Evolutionary conservation across 345 rosid genomes (phyloP).

Genomic region (Lepidium aucheri): DNA sequence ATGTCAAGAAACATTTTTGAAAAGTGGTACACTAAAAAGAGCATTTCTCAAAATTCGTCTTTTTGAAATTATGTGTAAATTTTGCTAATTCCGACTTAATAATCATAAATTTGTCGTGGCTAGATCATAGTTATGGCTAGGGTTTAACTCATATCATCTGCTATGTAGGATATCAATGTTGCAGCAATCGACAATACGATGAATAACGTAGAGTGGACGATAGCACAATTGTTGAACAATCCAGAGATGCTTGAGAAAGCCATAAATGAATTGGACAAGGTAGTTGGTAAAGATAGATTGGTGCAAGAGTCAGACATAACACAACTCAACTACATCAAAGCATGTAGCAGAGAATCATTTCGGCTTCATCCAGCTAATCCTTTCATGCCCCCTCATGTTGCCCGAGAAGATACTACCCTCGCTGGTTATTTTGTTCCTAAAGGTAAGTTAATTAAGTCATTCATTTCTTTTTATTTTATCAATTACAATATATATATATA

Average conservation of each 20-base stretch:
- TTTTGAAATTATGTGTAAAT: too few relatives aligned
- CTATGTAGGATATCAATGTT: neutral
- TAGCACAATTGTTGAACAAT: constrained; percentile 30
- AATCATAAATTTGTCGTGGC: too few relatives aligned
- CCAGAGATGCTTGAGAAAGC: constrained; percentile 24
- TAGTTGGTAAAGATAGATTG: constrained; percentile 26
- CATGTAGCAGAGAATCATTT: constrained; percentile 16
- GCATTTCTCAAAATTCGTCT: too few relatives aligned
- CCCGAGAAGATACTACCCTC: constrained; percentile 25
- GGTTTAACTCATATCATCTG: too few relatives aligned
- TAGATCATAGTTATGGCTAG: too few relatives aligned
- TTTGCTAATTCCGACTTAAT: too few relatives aligned
- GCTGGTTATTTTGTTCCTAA: constrained; percentile 29
- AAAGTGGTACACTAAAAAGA: too few relatives aligned
- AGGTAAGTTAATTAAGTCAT: neutral
- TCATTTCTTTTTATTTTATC: too few relatives aligned
- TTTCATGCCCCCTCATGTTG: constrained; percentile 22
- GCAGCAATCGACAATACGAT: constrained; percentile 15
- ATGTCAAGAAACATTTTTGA: too few relatives aligned
- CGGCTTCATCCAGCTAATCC: constrained; percentile 25
- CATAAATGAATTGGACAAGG: constrained; percentile 15
- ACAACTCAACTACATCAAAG: constrained; percentile 29
- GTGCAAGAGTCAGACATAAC: constrained; percentile 31
- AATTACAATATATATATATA: too few relatives aligned
- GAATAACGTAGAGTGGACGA: constrained; percentile 32